Conservation (phyloP, 495 filamentous ascomycete species). For the Rusavskia elegans region DNA sequence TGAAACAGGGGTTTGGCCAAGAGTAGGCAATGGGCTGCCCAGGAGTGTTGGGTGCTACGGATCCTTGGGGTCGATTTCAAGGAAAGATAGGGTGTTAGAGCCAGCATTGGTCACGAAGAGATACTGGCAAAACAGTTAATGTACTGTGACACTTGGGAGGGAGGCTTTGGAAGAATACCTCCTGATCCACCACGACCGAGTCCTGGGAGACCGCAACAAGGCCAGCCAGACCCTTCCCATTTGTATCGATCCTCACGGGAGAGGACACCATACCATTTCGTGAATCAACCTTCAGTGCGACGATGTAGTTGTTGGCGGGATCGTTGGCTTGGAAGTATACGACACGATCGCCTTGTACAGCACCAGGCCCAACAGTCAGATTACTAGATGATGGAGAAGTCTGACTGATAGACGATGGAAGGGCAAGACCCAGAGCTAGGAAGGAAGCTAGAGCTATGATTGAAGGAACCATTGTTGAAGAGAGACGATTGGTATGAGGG, state of each 20-base stretch:
- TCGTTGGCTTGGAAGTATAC: constrained; percentile 19
- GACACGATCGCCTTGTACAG: no score
- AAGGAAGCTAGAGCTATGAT: no score
- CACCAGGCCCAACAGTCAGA: no score
- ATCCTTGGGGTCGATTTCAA: constrained; percentile 11
- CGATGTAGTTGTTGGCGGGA: constrained; percentile 14
- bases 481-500: no score
- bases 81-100: constrained; percentile 18
- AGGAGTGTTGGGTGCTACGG: constrained; percentile 15
- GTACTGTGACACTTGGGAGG: background rate
- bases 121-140: constrained; percentile 1
- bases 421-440: no score
- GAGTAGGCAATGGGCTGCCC: constrained; percentile 9
- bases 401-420: no score
- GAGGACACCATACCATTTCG: constrained; percentile 14
- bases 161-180: constrained; percentile 8
- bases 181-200: constrained; percentile 12
- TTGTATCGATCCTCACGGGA: constrained; percentile 14
- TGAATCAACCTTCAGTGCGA: constrained; percentile 10
- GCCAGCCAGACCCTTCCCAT: constrained; percentile 13
- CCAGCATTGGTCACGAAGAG: constrained; percentile 20
- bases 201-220: constrained; percentile 15
- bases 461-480: no score
- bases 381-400: no score
- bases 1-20: constrained; percentile 17